These are phyloP conservation scores for Colletotrichum tropicale DNA, from an alignment of 2,329 filamentous ascomycete genomes.

Conservation along the genomic window DNA sequence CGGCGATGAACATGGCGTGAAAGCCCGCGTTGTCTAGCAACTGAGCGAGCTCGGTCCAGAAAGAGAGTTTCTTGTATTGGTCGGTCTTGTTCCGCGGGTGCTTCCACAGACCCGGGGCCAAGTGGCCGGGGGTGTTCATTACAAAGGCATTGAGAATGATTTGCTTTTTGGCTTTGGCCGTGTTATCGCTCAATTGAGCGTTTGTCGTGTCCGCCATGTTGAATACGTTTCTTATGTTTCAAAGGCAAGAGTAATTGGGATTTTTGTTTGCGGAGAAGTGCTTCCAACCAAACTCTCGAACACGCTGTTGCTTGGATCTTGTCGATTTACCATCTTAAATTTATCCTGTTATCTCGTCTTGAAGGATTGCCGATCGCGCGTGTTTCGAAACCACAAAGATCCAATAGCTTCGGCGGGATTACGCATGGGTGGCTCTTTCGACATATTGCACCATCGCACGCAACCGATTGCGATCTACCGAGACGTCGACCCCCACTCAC, in stretches of 20 bases:
- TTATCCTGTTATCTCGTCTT: not conserved
- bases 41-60: constrained; percentile 39
- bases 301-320: not conserved
- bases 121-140: constrained; percentile 45
- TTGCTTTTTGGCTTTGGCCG: constrained; percentile 32
- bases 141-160: constrained; percentile 48
- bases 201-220: not conserved
- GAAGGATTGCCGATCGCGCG: not conserved
- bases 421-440: not conserved
- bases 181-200: not conserved
- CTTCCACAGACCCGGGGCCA: constrained; percentile 55
- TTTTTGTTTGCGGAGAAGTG: too few relatives aligned
- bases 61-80: constrained; percentile 25
- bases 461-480: not conserved
- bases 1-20: constrained; percentile 43
- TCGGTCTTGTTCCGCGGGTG: constrained; percentile 56
- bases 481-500: not conserved
- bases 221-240: not conserved
- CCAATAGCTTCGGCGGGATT: not conserved
- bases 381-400: too few relatives aligned
- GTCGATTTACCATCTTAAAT: not conserved
- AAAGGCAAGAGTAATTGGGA: too few relatives aligned
- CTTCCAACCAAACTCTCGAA: too few relatives aligned
- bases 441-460: constrained; percentile 10
- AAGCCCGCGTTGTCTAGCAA: constrained; percentile 40